Conservation (phyloP, 2,329 filamentous ascomycete species). For the Scleromitrula shiraiana region DNA sequence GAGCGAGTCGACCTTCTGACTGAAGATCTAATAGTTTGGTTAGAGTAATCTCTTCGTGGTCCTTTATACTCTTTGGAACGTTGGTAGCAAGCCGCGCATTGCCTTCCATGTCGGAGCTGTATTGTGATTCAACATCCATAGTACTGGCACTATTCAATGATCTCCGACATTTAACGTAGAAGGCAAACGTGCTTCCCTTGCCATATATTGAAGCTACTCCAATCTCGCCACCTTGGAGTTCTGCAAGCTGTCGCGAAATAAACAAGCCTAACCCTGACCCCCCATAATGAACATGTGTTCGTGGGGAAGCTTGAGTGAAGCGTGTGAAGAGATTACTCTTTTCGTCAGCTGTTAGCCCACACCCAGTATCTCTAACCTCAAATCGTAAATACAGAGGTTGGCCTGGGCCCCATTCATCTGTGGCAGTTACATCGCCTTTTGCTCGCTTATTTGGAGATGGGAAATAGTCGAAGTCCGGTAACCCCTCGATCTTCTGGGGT, state of each 20-base stretch:
- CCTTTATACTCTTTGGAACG: constrained; percentile 6
- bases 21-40: not conserved
- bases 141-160: constrained; percentile 1
- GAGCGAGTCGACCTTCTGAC: not conserved
- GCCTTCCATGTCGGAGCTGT: not conserved
- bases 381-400: constrained; percentile 61
- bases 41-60: constrained; percentile 3
- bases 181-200: constrained; percentile 66
- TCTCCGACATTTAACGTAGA: constrained; percentile 54
- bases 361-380: constrained; percentile 68
- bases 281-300: constrained; percentile 71
- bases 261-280: constrained; percentile 73
- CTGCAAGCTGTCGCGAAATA: constrained; percentile 70
- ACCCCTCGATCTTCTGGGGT: constrained; percentile 35
- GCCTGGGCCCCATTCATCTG: constrained; percentile 28
- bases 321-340: constrained; percentile 68
- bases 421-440: constrained; percentile 16
- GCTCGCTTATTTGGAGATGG: constrained; percentile 21
- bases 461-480: constrained; percentile 14
- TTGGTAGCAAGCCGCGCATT: constrained; percentile 11
- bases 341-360: constrained; percentile 61
- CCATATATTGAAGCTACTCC: constrained; percentile 61
- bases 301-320: constrained; percentile 69
- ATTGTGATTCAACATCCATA: constrained; percentile 1
- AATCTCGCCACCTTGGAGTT: constrained; percentile 73